Percentiles rank a stretch among this genome's conserved stretches.
These are phyloP conservation scores for Zea mays DNA, from an alignment of 176 grass and related monocot genomes.

Conservation along the genomic window DNA sequence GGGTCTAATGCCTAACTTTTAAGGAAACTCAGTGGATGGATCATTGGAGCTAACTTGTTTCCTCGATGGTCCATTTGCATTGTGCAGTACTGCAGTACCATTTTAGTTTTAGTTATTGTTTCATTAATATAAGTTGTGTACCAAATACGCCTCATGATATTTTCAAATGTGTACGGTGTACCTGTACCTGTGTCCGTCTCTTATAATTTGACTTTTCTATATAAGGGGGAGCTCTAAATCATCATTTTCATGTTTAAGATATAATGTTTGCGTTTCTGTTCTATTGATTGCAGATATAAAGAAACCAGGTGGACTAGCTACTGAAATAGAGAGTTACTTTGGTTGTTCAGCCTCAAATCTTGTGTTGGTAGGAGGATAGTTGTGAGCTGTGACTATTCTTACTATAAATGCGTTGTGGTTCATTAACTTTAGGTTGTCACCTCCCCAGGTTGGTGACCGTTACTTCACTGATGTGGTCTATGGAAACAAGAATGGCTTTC, in stretches of 20 bases:
- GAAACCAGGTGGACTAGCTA: constrained; percentile 80
- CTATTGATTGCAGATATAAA: constrained; percentile 64
- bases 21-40: background rate
- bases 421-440: constrained; percentile 33
- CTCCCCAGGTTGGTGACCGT: constrained; percentile 80
- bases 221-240: background rate
- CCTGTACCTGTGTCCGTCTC: background rate
- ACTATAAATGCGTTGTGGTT: background rate
- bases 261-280: constrained; percentile 17
- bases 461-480: constrained; percentile 95
- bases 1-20: background rate
- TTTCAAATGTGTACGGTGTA: background rate
- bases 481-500: constrained; percentile 85
- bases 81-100: background rate
- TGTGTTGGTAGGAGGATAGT: constrained; percentile 62
- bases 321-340: constrained; percentile 95
- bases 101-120: background rate
- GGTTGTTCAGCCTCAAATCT: constrained; percentile 75
- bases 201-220: constrained; percentile 9
- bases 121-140: background rate
- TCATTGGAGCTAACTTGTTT: constrained; percentile 24
- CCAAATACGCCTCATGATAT: constrained; percentile 8
- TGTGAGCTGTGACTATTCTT: background rate
- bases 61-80: background rate
- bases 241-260: background rate